phyloP scores from a whole-genome alignment of 2,329 filamentous ascomycete genomes.

The Exophiala sp. region DNA sequence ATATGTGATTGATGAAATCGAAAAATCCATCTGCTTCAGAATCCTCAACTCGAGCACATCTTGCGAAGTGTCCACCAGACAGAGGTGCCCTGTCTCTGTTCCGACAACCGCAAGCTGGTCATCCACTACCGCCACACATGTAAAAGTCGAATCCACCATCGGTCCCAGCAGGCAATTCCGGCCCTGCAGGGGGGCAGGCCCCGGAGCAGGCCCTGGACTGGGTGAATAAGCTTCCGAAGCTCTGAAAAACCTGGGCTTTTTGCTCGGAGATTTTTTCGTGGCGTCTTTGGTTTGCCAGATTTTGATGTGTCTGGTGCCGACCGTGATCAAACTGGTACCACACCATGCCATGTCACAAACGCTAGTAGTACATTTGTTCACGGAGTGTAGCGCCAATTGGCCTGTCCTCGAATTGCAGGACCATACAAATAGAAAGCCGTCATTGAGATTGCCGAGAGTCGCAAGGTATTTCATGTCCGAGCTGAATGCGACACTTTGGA shows the following conservation, averaged over 20 bases:
- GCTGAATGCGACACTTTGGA: constrained; percentile 85
- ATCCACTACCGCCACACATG: constrained; percentile 68
- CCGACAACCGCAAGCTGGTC: constrained; percentile 75
- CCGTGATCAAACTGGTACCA: constrained; percentile 75
- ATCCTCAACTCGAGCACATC: constrained; percentile 18
- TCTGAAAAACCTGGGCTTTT: constrained; percentile 52
- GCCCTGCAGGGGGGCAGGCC: constrained; percentile 70
- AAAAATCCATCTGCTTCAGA: constrained; percentile 17
- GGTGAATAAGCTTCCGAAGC: constrained; percentile 33
- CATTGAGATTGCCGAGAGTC: constrained; percentile 82
- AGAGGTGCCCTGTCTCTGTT: constrained; percentile 85
- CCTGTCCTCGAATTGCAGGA: constrained; percentile 78
- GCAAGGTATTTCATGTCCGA: constrained; percentile 81
- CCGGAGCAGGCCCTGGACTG: constrained; percentile 59
- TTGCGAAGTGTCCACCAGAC: constrained; percentile 61
- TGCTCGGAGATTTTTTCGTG: constrained; percentile 58
- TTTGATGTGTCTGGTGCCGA: constrained; percentile 88
- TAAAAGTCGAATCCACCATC: constrained; percentile 80
- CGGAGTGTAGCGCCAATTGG: constrained; percentile 72
- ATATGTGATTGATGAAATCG: constrained; percentile 20
- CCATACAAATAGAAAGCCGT: constrained; percentile 93
- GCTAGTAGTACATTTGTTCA: constrained; percentile 87
- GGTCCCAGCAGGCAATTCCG: constrained; percentile 82
- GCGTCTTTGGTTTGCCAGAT: constrained; percentile 67
- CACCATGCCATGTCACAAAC: constrained; percentile 89